Evolutionary conservation across 2,329 filamentous ascomycete genomes (phyloP).

Genomic region (Sporothrix humicola): DNA sequence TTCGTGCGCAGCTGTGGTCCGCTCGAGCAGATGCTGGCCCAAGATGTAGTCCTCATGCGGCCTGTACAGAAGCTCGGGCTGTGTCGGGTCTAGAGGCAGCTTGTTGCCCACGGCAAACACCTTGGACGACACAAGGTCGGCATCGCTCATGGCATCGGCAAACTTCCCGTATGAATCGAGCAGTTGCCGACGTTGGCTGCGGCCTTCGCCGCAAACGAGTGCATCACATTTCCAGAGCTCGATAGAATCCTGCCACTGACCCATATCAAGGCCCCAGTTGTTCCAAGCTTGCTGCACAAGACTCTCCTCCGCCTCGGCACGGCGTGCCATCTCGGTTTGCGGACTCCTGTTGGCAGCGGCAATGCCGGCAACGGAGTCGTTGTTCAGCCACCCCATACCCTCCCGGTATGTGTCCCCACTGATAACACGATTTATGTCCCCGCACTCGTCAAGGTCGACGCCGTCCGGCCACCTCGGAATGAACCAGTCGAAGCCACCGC

Average conservation of each 20-base stretch:
- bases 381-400: constrained; percentile 78
- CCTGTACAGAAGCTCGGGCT: constrained; percentile 60
- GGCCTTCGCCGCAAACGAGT: constrained; percentile 36
- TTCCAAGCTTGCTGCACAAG: constrained; percentile 68
- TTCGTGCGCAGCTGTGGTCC: constrained; percentile 46
- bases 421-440: constrained; percentile 74
- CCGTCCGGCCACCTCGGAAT: constrained; percentile 77
- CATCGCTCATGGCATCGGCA: constrained; percentile 66
- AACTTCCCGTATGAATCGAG: constrained; percentile 61
- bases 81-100: constrained; percentile 64
- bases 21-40: constrained; percentile 57
- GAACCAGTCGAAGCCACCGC: constrained; percentile 89
- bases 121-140: constrained; percentile 64
- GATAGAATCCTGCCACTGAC: constrained; percentile 58
- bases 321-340: constrained; percentile 38
- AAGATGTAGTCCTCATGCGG: constrained; percentile 57
- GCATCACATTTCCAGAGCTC: constrained; percentile 49
- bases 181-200: constrained; percentile 40
- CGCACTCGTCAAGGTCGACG: constrained; percentile 69
- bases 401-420: constrained; percentile 78
- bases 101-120: constrained; percentile 52
- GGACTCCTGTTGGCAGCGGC: constrained; percentile 39
- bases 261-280: constrained; percentile 69
- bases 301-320: constrained; percentile 60
- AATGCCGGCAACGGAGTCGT: constrained; percentile 56